These are phyloP conservation scores for Gossypium mustelinum DNA, from an alignment of 345 rosid genomes.

Conservation along the genomic window DNA sequence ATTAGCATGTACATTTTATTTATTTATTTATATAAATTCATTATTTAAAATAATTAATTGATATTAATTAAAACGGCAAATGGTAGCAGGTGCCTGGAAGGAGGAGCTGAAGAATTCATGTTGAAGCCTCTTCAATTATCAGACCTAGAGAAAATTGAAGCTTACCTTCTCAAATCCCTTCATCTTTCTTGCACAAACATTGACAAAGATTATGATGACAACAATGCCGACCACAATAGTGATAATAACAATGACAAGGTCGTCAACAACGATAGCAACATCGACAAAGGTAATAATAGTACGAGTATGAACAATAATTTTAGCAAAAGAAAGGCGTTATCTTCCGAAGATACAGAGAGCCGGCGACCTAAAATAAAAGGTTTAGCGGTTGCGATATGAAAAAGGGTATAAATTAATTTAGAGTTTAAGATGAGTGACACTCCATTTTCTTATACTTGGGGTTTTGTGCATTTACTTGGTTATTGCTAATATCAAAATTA, in stretches of 20 bases:
- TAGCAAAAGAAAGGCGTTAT: slow-evolving; percentile 43
- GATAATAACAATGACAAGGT: too few species aligned
- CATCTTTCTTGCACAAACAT: slow-evolving; percentile 7
- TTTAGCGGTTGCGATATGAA: slow-evolving; percentile 24
- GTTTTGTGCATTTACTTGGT: neutral
- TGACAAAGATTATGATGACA: neutral
- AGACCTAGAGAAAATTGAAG: slow-evolving; percentile 46
- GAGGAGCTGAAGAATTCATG: slow-evolving; percentile 57
- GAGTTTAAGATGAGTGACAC: too few species aligned
- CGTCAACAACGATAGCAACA: too few species aligned
- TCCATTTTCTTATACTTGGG: slow-evolving; percentile 1
- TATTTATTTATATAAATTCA: neutral
- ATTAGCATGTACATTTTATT: slow-evolving; percentile 32
- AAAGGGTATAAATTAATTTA: neutral
- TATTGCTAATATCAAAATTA: neutral
- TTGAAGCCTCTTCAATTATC: slow-evolving; percentile 49
- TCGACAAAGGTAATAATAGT: neutral
- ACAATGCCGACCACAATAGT: too few species aligned
- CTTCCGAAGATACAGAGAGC: slow-evolving; percentile 27
- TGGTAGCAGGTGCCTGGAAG: slow-evolving; percentile 46
- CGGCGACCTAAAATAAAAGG: slow-evolving; percentile 36
- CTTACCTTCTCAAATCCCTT: slow-evolving; percentile 35
- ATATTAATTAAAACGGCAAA: too few species aligned
- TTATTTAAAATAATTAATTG: too few species aligned
- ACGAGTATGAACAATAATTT: slow-evolving; percentile 2